Percentiles rank a stretch among this genome's conserved stretches.
phyloP scores from a whole-genome alignment of 2,329 filamentous ascomycete species.

The Clarireedia monteithiana region DNA sequence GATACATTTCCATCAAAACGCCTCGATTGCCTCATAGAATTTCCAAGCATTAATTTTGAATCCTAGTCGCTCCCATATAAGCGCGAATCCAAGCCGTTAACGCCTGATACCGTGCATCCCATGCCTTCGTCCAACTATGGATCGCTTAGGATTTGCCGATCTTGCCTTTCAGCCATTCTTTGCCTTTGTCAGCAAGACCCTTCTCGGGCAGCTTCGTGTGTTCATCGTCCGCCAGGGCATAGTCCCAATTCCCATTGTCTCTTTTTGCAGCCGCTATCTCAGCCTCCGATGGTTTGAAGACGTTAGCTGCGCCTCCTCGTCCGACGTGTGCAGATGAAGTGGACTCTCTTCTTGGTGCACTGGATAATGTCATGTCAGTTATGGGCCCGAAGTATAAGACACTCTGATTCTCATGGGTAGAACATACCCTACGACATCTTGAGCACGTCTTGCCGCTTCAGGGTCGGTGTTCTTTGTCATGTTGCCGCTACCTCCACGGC shows the following conservation, averaged over 20 bases:
- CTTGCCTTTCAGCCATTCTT: constrained; percentile 33
- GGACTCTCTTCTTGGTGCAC: constrained; percentile 42
- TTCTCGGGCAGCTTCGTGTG: constrained; percentile 14
- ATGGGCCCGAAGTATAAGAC: neutral
- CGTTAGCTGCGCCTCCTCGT: constrained; percentile 68
- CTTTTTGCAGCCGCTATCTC: constrained; percentile 26
- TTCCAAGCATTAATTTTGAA: neutral
- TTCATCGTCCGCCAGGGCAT: constrained; percentile 23
- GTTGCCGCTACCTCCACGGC: constrained; percentile 76
- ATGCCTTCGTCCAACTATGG: neutral
- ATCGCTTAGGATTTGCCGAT: neutral
- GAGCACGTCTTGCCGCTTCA: constrained; percentile 64
- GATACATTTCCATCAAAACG: neutral
- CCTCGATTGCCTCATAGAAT: neutral
- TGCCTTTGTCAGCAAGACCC: constrained; percentile 44
- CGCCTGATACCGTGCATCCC: neutral
- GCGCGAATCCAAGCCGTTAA: neutral
- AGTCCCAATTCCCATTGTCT: constrained; percentile 24
- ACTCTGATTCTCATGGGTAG: neutral
- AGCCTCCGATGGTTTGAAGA: constrained; percentile 41
- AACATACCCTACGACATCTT: constrained; percentile 69
- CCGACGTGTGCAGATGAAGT: constrained; percentile 58
- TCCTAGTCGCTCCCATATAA: neutral
- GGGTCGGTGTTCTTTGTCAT: constrained; percentile 71
- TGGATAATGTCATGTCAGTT: constrained; percentile 2